These are phyloP conservation scores for Nicotiana otophora DNA, from an alignment of 257 asterid species.

Conservation along the genomic window DNA sequence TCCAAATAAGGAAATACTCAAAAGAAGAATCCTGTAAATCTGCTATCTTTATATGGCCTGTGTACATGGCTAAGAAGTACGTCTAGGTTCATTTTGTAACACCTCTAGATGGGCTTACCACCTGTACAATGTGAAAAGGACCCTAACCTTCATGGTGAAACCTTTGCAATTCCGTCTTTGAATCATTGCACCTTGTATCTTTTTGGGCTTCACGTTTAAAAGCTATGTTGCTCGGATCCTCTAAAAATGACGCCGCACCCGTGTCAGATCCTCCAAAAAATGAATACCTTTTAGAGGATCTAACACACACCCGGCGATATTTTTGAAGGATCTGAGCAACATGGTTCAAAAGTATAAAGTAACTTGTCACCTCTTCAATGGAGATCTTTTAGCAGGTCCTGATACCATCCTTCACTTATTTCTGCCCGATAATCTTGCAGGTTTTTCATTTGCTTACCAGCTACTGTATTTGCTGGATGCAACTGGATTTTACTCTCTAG, in stretches of 20 bases:
- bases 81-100: background rate
- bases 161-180: background rate
- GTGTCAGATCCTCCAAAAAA: too few relatives aligned
- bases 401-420: background rate
- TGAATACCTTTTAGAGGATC: too few relatives aligned
- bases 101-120: background rate
- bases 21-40: background rate
- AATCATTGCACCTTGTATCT: background rate
- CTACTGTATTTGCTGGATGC: slow-evolving; percentile 91
- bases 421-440: slow-evolving; percentile 32
- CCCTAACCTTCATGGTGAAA: background rate
- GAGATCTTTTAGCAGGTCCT: background rate
- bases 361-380: background rate
- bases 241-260: too few relatives aligned
- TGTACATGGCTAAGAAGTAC: background rate
- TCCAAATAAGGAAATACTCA: background rate
- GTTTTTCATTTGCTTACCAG: slow-evolving; percentile 90
- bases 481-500: slow-evolving; percentile 83
- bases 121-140: background rate
- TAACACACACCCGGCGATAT: too few relatives aligned
- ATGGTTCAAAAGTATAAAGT: too few relatives aligned
- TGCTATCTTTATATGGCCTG: background rate
- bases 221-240: background rate
- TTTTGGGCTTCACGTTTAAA: background rate
- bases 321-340: too few relatives aligned